Conservation (phyloP, 495 filamentous ascomycete genomes). For the Rhizodiscina lignyota region DNA sequence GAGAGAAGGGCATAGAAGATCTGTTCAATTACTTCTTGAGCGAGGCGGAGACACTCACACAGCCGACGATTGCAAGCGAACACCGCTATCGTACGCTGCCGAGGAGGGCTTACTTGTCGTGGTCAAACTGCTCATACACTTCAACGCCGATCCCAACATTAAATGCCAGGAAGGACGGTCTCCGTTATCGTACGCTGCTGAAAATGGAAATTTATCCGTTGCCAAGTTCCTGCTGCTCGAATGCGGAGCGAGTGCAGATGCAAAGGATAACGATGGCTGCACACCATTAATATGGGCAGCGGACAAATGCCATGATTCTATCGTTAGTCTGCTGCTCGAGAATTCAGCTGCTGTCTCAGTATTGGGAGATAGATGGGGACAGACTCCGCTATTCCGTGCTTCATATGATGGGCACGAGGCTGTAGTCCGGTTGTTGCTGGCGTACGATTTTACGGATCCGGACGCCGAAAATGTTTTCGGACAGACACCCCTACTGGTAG, state of each 20-base stretch:
- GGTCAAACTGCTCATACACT: not conserved
- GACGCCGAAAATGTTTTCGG: not conserved
- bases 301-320: too few species aligned
- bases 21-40: not conserved
- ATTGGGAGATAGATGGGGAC: too few species aligned
- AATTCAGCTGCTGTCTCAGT: too few species aligned
- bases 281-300: too few species aligned
- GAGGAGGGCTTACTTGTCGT: not conserved
- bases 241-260: too few species aligned
- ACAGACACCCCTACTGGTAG: not conserved
- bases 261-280: too few species aligned
- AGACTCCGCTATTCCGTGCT: not conserved
- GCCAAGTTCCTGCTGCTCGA: not conserved
- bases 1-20: not conserved
- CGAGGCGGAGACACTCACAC: not conserved
- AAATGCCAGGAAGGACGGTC: not conserved
- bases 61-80: not conserved
- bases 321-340: too few species aligned
- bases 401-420: not conserved
- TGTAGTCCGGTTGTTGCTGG: not conserved
- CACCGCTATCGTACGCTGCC: not conserved
- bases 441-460: not conserved
- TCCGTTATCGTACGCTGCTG: not conserved
- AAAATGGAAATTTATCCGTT: not conserved
- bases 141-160: too few species aligned